A percentile compares a stretch with the other conserved stretches of the same genome.
Conservation (phyloP, 768 basidiomycete genomes). For the Psilocybe subaeruginosa region DNA sequence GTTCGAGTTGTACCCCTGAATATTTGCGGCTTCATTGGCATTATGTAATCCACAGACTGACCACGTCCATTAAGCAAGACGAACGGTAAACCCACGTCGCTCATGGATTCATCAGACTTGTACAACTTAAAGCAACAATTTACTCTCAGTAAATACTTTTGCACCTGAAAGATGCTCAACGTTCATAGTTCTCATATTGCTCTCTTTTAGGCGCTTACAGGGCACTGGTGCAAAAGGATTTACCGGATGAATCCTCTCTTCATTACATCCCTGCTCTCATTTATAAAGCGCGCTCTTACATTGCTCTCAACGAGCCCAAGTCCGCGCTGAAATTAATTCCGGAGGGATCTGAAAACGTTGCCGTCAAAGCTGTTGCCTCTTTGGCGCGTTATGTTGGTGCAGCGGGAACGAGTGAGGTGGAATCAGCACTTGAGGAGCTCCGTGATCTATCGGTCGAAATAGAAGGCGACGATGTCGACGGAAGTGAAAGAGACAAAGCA, state of each 20-base stretch:
- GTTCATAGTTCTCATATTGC: neutral
- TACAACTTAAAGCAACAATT: slow-evolving; percentile 60
- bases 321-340: slow-evolving; percentile 62
- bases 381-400: slow-evolving; percentile 72
- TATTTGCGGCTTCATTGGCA: no score
- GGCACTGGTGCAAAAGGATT: slow-evolving; percentile 52
- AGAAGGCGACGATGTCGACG: slow-evolving; percentile 76
- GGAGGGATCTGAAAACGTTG: slow-evolving; percentile 59
- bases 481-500: slow-evolving; percentile 68
- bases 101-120: slow-evolving; percentile 36
- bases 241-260: slow-evolving; percentile 63
- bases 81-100: no score
- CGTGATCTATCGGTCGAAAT: slow-evolving; percentile 87
- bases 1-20: neutral
- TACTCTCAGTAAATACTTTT: slow-evolving; percentile 56
- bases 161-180: neutral
- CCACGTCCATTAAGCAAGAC: neutral
- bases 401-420: slow-evolving; percentile 46
- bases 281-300: slow-evolving; percentile 78
- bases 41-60: no score
- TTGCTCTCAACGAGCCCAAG: slow-evolving; percentile 67
- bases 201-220: slow-evolving; percentile 63
- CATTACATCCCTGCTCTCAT: slow-evolving; percentile 69
- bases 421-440: slow-evolving; percentile 74
- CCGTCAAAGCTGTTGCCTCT: slow-evolving; percentile 70